These are phyloP conservation scores for Lactifluus volemus DNA, from an alignment of 768 basidiomycete genomes.

Conservation along the genomic window DNA sequence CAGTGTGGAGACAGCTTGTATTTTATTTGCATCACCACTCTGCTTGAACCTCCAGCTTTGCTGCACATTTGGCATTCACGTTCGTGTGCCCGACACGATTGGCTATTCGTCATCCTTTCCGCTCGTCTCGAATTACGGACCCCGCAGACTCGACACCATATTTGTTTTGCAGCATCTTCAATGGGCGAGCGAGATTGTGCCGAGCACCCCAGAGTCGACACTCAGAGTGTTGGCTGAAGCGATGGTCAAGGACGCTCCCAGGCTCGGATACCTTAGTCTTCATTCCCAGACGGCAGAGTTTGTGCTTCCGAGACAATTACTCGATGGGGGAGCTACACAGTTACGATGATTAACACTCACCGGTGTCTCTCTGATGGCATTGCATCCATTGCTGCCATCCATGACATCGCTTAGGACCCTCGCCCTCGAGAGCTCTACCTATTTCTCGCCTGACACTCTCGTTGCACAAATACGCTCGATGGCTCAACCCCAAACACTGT, in stretches of 20 bases:
- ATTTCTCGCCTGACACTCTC: slow-evolving; percentile 8
- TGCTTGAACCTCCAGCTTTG: slow-evolving; percentile 7
- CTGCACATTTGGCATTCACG: slow-evolving; percentile 6
- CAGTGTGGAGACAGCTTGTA: slow-evolving; percentile 5
- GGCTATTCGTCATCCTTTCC: background rate
- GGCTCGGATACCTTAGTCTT: slow-evolving; percentile 2
- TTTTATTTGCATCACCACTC: slow-evolving; percentile 5
- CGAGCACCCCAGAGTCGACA: background rate
- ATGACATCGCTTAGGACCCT: slow-evolving; percentile 7
- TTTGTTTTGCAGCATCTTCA: background rate
- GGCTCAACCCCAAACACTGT: background rate
- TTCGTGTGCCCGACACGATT: background rate
- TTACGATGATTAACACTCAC: slow-evolving; percentile 2
- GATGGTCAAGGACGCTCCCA: slow-evolving; percentile 3
- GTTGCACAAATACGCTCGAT: background rate
- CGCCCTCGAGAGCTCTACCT: slow-evolving; percentile 2
- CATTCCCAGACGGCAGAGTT: slow-evolving; percentile 7
- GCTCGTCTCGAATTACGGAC: slow-evolving; percentile 8
- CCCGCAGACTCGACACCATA: background rate
- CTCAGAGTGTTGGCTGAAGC: background rate
- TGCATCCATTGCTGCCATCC: background rate
- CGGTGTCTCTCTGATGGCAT: background rate
- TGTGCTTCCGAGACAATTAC: slow-evolving; percentile 3
- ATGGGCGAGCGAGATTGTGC: background rate
- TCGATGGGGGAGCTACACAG: background rate